A percentile compares a stretch with the other conserved stretches of the same genome.
Evolutionary conservation across 2,329 filamentous ascomycete genomes (phyloP).

Genomic region (Teratosphaeria viscida): DNA sequence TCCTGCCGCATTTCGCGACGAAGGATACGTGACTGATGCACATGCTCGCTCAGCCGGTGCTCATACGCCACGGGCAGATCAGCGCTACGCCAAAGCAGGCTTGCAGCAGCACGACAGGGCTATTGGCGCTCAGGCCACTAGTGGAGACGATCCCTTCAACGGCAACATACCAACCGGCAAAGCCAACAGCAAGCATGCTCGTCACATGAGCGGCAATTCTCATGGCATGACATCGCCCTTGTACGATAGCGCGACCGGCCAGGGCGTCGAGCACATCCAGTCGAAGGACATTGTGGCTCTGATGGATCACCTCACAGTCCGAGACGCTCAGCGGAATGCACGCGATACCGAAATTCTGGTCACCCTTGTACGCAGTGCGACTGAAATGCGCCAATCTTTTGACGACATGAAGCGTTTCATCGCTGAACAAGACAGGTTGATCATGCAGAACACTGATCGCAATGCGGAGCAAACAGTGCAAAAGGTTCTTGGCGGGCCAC

Average conservation of each 20-base stretch:
- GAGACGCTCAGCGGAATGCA: slow-evolving; percentile 91
- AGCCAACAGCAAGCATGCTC: slow-evolving; percentile 41
- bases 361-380: slow-evolving; percentile 81
- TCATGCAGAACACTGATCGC: slow-evolving; percentile 77
- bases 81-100: slow-evolving; percentile 45
- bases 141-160: slow-evolving; percentile 52
- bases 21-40: slow-evolving; percentile 80
- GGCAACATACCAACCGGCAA: slow-evolving; percentile 23
- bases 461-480: slow-evolving; percentile 79
- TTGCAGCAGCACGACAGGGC: slow-evolving; percentile 41
- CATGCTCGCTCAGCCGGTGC: slow-evolving; percentile 40
- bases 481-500: slow-evolving; percentile 72
- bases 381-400: slow-evolving; percentile 95
- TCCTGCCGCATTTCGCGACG: slow-evolving; percentile 57
- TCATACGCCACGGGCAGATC: slow-evolving; percentile 33
- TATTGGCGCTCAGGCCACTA: slow-evolving; percentile 32
- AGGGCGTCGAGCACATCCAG: slow-evolving; percentile 81
- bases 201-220: slow-evolving; percentile 78
- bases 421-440: slow-evolving; percentile 76
- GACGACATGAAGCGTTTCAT: slow-evolving; percentile 91
- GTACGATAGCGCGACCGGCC: slow-evolving; percentile 81
- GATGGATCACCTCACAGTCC: slow-evolving; percentile 97
- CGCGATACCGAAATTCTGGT: slow-evolving; percentile 94
- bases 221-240: slow-evolving; percentile 83
- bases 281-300: slow-evolving; percentile 93